Conservation (phyloP, 805 yeast genomes). For the Wilhelminamyces savonicus region DNA sequence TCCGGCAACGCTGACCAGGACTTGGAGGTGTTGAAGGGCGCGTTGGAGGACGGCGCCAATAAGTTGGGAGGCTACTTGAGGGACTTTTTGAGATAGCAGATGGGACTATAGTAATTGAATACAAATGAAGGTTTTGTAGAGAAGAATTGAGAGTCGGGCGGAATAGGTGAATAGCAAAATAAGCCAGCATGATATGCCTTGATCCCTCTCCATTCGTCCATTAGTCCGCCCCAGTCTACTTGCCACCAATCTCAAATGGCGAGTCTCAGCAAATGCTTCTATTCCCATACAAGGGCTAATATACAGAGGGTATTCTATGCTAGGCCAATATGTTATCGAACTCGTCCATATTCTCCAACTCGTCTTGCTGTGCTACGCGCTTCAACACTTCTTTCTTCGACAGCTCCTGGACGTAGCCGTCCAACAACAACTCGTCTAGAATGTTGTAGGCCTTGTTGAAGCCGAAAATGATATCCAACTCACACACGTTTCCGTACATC, state of each 20-base stretch:
- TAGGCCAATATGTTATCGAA: too few species aligned
- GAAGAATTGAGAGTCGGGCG: too few species aligned
- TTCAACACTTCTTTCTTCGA: slow-evolving; percentile 74
- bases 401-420: slow-evolving; percentile 82
- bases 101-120: too few species aligned
- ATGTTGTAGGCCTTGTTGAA: slow-evolving; percentile 91
- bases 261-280: too few species aligned
- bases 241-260: too few species aligned
- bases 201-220: too few species aligned
- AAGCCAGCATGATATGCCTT: too few species aligned
- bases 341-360: slow-evolving; percentile 74
- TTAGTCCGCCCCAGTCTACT: too few species aligned
- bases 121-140: too few species aligned
- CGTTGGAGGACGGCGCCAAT: slow-evolving; percentile 89
- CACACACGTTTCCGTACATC: slow-evolving; percentile 93
- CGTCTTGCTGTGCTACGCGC: slow-evolving; percentile 79
- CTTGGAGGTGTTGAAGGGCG: slow-evolving; percentile 81
- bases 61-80: slow-evolving; percentile 80
- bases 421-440: slow-evolving; percentile 81
- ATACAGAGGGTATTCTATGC: too few species aligned
- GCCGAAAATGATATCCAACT: slow-evolving; percentile 92
- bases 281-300: too few species aligned
- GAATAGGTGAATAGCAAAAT: too few species aligned
- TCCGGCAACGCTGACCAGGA: slow-evolving; percentile 82
- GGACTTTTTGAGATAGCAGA: slow-evolving; percentile 74